Evolutionary conservation across 2,329 filamentous ascomycete genomes (phyloP), one percentile per base, ranked within the genome.

Genomic region (Setomelanomma holmii): DNA sequence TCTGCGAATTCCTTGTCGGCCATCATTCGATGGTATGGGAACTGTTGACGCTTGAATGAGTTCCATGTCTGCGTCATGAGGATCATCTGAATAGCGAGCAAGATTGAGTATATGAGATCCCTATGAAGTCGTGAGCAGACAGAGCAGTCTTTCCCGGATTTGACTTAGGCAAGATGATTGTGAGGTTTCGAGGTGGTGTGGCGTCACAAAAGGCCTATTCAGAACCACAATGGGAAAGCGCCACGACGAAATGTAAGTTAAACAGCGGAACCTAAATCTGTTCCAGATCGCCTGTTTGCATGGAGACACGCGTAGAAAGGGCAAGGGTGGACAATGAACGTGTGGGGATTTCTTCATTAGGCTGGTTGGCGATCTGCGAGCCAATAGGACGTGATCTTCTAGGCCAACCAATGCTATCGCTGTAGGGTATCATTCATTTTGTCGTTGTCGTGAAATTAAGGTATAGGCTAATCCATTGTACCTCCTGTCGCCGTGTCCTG

Each of bases 361-460:
- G 34, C 11, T 16, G 16, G 12, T 16, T 11, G 34, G 4, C 34
- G 14, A 7, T n/a, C 16, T 7, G 34, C 34, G n/a, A 36, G 12
- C 24, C 34, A 7, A 36, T 36, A n/a, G 7, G 34, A 16, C 16
- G 34, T n/a, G 14, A 3, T n/a, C 34, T 8, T 4, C 34, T 14
- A 30, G 14, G 17, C 42, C 33, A 38, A n/a, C 20, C 12, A 24
- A 8, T 10, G 7, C n/a, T 19, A 23, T 24, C 4, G 42, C 30
- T 22, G 38, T 17, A 36, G 42, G 42, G 42, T 45, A 47, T 47
- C 45, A 33, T 40, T 40, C 45, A 40, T 19, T 47, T 36, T 47
- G 35, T 47, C 17, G 35, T 36, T 19, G 14, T 12, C 12, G 19
- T 20, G 17, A 34, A 12, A 20, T 21, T 27, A 12, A 30, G 27